Evolutionary conservation across 495 filamentous ascomycete genomes (phyloP), one percentile per base, ranked within the genome.

Genomic region (Podospora fimiseda): DNA sequence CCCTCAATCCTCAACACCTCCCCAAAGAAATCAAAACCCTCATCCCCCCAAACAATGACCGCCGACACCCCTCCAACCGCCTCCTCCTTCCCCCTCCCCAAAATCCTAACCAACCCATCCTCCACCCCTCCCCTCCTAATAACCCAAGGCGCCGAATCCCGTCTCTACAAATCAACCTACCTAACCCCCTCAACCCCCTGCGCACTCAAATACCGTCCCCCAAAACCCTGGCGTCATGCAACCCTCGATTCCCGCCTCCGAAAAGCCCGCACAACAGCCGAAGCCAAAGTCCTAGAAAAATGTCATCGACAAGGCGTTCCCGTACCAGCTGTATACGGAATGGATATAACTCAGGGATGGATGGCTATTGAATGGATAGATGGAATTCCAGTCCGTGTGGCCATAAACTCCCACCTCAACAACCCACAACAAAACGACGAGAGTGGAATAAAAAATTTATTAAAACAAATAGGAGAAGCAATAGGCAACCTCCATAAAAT

Each of bases 141-240:
- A 53, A 81, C 85, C 36, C 93, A 96, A 78, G 93, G 93, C 73
- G 93, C 93, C 68, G 93, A 98, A 80, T 89, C 87, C 43, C 88
- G 90, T 61, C 78, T 98, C 65, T 97, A 91, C 86, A 80, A 80
- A 60, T 92, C 91, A 8, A 82, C 79, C 58, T 90, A 88, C 73
- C 87, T 95, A 59, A 62, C 76, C 13, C 80, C 88, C 51, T 57
- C 70, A 52, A 78, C 79, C 42, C 82, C 86, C 13, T 87, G 83
- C 61, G 89, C 90, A 0, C 84, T 97, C 52, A 98, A 98, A 73
- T 83, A 94, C 79, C 90, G 93, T 11, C 93, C 94, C 4, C 77
- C 86, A 21, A 98, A 98, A 70, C 80, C 87, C 20, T 98, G 94
- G 77, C 85, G 93, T 0, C 94, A 98, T 66, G 90, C 92, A 16